Evolutionary conservation across 2,329 filamentous ascomycete genomes (phyloP), one percentile per base, ranked within the genome.

Genomic region (Neocatenulostroma microsporum): DNA sequence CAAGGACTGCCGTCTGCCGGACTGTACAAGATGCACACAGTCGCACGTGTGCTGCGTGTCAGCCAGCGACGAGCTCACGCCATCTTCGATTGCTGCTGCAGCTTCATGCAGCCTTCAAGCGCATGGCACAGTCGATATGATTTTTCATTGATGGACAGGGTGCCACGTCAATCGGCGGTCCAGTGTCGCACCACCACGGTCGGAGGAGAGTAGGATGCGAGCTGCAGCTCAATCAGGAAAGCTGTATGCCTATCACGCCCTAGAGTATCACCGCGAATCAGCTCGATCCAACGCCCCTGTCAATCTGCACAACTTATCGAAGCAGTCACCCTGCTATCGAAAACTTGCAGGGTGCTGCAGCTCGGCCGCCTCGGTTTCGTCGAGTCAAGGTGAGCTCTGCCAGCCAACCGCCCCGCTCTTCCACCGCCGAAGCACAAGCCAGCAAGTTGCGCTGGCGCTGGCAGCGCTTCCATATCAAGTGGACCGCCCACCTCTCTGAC

Each of bases 401-500:
- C n/a, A 24, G n/a, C 23, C n/a, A 4, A 28, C 33, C 21, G 17
- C 26, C 11, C 34, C 34, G 19, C 34, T 17, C 34, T 18, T 4
- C 11, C 29, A 13, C 29, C 26, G 26, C 26, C 14, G 7, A 13
- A 10, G 26, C 32, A 35, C 21, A 19, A 17, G 14, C 19, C 31
- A n/a, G 20, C n/a, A n/a, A n/a, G 33, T 17, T 24, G 27, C 21
- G 17, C 21, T n/a, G n/a, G n/a, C n/a, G n/a, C n/a, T 39, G 31
- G 28, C 36, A 4, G 20, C 28, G 28, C 32, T 39, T 30, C 46
- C 49, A 51, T 53, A 53, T 53, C 40, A 46, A 40, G 38, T 30
- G 42, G 29, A 35, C 37, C 36, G 38, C 46, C 49, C 46, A 36
- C 45, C 42, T 38, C 28, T 21, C 21, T 13, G 15, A 24, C 21